Evolutionary conservation across 495 filamentous ascomycete genomes (phyloP).

Genomic region (Podospora pseudoanserina): DNA sequence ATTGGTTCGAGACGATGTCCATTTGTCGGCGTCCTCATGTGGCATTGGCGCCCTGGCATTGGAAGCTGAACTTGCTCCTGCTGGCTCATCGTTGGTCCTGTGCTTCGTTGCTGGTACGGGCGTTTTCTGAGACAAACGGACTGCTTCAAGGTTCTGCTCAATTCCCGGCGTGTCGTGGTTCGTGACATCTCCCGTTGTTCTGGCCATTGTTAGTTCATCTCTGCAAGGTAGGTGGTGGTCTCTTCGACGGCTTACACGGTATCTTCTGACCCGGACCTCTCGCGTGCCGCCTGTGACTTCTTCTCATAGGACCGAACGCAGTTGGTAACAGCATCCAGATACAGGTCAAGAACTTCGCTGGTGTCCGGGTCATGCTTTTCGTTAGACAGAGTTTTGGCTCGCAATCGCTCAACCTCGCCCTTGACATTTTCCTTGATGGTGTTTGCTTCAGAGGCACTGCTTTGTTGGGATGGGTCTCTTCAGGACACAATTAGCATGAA

Average conservation of each 20-base stretch:
- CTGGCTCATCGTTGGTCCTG: not conserved
- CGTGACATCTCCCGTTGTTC: not conserved
- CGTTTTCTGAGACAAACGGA: not conserved
- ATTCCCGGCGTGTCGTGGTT: not conserved
- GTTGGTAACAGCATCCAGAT: slow-evolving; percentile 17
- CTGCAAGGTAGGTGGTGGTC: not conserved
- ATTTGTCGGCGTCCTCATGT: slow-evolving; percentile 3
- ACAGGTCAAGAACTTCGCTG: slow-evolving; percentile 11
- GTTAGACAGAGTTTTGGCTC: not conserved
- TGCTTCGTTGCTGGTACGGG: not conserved
- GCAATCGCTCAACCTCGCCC: slow-evolving; percentile 19
- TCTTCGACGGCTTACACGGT: not conserved
- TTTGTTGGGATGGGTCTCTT: slow-evolving; percentile 4
- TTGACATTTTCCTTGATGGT: slow-evolving; percentile 7
- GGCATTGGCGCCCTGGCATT: not conserved
- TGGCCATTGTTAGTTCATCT: not conserved
- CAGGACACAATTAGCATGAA: not conserved
- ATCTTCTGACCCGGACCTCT: not conserved
- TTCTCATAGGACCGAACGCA: not conserved
- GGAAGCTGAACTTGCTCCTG: not conserved
- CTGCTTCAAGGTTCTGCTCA: not conserved
- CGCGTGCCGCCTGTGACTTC: not conserved
- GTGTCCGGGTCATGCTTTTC: slow-evolving; percentile 3
- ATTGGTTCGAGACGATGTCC: slow-evolving; percentile 7
- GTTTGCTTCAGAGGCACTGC: not conserved